Evolutionary conservation across 371 early-diverging fungal species (phyloP), one percentile per base, ranked within the genome.

Genomic region (Actinomucor elegans): DNA sequence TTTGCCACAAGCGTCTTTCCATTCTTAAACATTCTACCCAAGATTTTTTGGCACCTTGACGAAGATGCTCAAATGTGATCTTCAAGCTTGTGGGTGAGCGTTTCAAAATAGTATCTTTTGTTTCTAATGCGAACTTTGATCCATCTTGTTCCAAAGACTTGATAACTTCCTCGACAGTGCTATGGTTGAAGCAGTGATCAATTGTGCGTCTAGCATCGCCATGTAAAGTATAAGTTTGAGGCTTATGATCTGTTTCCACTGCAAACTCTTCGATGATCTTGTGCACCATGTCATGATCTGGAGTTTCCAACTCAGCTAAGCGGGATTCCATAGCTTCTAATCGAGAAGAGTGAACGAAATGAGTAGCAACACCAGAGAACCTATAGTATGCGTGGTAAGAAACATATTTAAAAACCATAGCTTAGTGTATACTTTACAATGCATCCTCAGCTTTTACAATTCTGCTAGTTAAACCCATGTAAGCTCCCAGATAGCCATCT

Each of bases 401-500:
- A n/a, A n/a, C n/a, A n/a, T n/a, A n/a, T n/a, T n/a, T n/a, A n/a
- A n/a, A n/a, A n/a, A n/a, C n/a, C n/a, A n/a, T n/a, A n/a, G n/a
- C n/a, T n/a, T n/a, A n/a, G n/a, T n/a, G n/a, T n/a, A n/a, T n/a
- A n/a, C n/a, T 20, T 41, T 85, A 94, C 80, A 92, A 72, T 10
- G 89, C 90, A 64, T 96, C 96, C 38, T 80, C 74, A 17, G 91
- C 97, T 52, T 71, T 75, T 42, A 98, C 73, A 26, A 81, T 64
- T 23, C 73, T 65, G 14, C 96, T 96, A 0, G 97, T 95, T 68
- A 97, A 66, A 1, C 89, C 98, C 48, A 98, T 69, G 59, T 91
- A 98, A 5, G 81, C 81, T 31, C 98, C 98, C 10, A 93, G 65
- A 64, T 94, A 85, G 17, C 94, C 94, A 62, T 97, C 96, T 62